Base-by-base conservation (phyloP, 176 grass and related monocot genomes). In the Puccinellia tenuiflora region DNA sequence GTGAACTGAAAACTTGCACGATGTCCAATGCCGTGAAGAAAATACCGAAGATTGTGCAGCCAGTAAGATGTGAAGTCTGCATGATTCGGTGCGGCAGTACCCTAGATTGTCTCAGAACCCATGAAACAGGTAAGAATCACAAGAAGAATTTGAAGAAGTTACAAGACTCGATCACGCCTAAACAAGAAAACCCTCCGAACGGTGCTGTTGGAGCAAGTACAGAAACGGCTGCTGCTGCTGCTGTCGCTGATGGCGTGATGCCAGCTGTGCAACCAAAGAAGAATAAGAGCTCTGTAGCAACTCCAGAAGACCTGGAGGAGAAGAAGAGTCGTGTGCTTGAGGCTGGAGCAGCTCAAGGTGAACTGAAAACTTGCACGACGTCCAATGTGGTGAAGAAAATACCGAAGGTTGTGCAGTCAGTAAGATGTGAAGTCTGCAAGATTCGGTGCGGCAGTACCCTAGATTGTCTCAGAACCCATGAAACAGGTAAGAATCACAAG, bases 401-500 rank as follows among this genome's bases (percentile, higher is more conserved):
- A 43, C 9, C 40, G 40, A 2, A 43, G 40, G 40, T 11, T 12
- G 39, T 42, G 40, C 42, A 13, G 1, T 11, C 10, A 45, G 45
- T 47, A 47, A 47, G 13, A 12, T 47, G 45, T 47, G 45, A 88
- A 54, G 79, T 88, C 43, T 97, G 94, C 73, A 90, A 94, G 59
- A 68, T 94, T 24, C 76, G 90, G 25, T 97, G 85, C 42, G 3
- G 0, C 42, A 13, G 0, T 8, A 39, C 0, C 38, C 38, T 9
- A 45, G 0, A 3, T 45, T 2, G 2, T 12, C 42, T 12, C 42
- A 45, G 42, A 11, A 3, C 1, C 42, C 42, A 45, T 45, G 2
- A 83, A 65, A 84, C 77, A 18, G 90, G 90, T 16, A 96, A 87
- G 80, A 93, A 93, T 43, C 90, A 96, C 42, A 81, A 91, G 84